Conservation (phyloP, 2,329 filamentous ascomycete genomes). For the Claviceps lovelessii region DNA sequence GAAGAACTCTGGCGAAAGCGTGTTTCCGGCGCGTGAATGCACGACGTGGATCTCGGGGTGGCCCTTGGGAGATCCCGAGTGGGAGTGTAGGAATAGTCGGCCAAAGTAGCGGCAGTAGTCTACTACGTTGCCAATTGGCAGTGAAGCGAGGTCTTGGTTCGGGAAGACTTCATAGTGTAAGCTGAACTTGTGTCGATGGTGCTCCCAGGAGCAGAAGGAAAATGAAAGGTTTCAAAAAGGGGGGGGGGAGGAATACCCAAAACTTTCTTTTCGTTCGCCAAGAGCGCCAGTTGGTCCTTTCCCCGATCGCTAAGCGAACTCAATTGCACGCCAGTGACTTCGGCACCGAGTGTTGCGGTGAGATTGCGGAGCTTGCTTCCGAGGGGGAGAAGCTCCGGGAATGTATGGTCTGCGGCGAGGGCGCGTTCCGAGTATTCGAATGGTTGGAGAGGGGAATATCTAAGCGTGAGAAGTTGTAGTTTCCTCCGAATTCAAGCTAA, state of each 20-base stretch:
- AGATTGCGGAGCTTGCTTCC: slow-evolving; percentile 16
- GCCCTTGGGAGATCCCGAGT: slow-evolving; percentile 52
- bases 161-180: background rate
- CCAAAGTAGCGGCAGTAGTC: slow-evolving; percentile 56
- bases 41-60: slow-evolving; percentile 55
- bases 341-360: slow-evolving; percentile 50
- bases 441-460: background rate
- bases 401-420: background rate
- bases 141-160: slow-evolving; percentile 46
- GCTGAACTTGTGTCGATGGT: no score
- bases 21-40: slow-evolving; percentile 37
- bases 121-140: slow-evolving; percentile 47
- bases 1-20: slow-evolving; percentile 41
- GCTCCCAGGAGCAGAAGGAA: background rate
- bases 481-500: background rate
- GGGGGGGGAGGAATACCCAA: slow-evolving; percentile 36
- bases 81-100: slow-evolving; percentile 57
- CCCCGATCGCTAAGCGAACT: slow-evolving; percentile 45
- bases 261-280: slow-evolving; percentile 52
- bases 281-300: slow-evolving; percentile 52
- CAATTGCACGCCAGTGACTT: slow-evolving; percentile 48
- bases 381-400: background rate
- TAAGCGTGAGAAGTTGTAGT: background rate
- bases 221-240: background rate
- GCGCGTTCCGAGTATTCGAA: background rate